Evolutionary conservation across 1,284 basidiomycete species (phyloP).

Genomic region (Termitomyces sp.): DNA sequence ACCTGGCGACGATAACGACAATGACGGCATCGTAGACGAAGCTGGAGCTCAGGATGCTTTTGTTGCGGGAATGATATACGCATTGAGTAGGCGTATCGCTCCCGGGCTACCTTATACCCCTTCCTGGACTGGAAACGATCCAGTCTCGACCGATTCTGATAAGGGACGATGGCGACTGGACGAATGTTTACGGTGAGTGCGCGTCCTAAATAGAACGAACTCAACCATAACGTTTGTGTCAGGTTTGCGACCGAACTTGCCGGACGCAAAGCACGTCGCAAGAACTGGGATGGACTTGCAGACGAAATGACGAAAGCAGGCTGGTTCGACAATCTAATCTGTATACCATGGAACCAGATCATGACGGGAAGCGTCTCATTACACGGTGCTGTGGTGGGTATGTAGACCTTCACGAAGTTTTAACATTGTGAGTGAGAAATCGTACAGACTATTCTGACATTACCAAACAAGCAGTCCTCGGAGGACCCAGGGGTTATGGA

Average conservation of each 20-base stretch:
- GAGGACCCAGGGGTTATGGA: conserved; percentile 25
- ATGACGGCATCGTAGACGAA: conserved; percentile 52
- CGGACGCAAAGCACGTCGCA: conserved; percentile 59
- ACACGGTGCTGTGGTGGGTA: conserved; percentile 24
- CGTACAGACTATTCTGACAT: conserved; percentile 23
- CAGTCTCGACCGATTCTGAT: conserved; percentile 34
- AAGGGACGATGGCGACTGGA: conserved; percentile 63
- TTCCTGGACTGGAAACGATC: conserved; percentile 38
- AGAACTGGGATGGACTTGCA: conserved; percentile 59
- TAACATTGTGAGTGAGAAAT: background rate
- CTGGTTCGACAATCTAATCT: conserved; percentile 49
- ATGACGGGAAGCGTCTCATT: conserved; percentile 29
- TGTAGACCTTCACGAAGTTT: conserved; percentile 25
- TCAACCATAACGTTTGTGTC: background rate
- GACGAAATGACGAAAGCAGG: conserved; percentile 68
- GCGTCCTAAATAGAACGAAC: background rate
- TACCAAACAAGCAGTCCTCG: conserved; percentile 40
- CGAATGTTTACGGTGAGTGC: conserved; percentile 64
- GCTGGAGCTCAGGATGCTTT: conserved; percentile 75
- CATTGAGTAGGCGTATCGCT: conserved; percentile 57
- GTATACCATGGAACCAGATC: conserved; percentile 34
- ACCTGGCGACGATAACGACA: conserved; percentile 30
- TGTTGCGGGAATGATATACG: conserved; percentile 76
- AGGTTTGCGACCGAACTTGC: conserved; percentile 77
- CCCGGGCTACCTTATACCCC: conserved; percentile 72